phyloP scores from a whole-genome alignment of 208 protist genomes.

The Trypanosoma caninum region DNA sequence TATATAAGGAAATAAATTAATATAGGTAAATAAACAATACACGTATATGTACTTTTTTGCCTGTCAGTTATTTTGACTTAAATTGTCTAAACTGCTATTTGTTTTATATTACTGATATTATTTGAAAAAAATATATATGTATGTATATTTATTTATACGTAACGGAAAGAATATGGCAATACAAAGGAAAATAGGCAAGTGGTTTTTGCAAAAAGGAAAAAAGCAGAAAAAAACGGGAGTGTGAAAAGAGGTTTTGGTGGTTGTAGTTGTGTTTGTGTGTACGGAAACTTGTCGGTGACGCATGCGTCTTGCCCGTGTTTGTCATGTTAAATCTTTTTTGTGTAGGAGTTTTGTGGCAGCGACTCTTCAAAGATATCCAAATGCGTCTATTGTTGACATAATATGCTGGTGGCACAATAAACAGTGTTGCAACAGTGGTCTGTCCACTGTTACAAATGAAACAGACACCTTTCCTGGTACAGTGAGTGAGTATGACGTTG shows the following conservation, averaged over 20 bases:
- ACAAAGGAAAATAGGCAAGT: neutral
- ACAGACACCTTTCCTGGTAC: neutral
- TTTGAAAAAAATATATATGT: too few relatives aligned
- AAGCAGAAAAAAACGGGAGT: neutral
- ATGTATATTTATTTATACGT: too few relatives aligned
- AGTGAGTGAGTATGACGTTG: constrained; percentile 5
- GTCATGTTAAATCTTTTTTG: neutral
- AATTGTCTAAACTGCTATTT: too few relatives aligned
- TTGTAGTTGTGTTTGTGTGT: too few relatives aligned
- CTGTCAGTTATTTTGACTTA: too few relatives aligned
- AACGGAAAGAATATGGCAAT: constrained; percentile 11
- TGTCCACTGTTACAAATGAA: too few relatives aligned
- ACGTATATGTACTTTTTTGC: too few relatives aligned
- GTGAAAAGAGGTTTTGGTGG: too few relatives aligned
- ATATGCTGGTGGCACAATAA: constrained; percentile 8
- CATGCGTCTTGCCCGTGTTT: constrained; percentile 9
- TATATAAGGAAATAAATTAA: too few relatives aligned
- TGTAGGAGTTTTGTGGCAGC: constrained; percentile 9
- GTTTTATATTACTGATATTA: too few relatives aligned
- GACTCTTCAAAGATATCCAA: constrained; percentile 15
- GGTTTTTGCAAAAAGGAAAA: too few relatives aligned
- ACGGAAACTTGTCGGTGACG: neutral
- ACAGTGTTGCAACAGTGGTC: neutral
- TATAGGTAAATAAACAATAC: too few relatives aligned
- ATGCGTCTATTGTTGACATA: constrained; percentile 35